phyloP scores from a whole-genome alignment of 2,329 filamentous ascomycete species.

The Cordyceps tenuipes region DNA sequence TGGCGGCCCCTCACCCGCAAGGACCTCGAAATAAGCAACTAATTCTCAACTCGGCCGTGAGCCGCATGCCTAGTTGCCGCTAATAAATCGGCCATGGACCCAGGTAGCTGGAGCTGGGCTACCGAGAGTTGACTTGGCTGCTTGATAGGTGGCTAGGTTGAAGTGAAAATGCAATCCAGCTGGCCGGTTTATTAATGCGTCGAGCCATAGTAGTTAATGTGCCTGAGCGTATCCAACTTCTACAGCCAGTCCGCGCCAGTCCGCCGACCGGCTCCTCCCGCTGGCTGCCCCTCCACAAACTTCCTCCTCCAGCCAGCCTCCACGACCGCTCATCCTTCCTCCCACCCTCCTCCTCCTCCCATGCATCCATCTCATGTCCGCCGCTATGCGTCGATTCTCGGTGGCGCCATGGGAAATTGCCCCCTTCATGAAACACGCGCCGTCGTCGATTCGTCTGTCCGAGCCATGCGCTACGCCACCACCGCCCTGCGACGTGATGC shows the following conservation, averaged over 20 bases:
- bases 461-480: background rate
- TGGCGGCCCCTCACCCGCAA: background rate
- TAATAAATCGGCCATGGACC: too few species aligned
- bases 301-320: too few species aligned
- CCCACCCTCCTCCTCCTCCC: background rate
- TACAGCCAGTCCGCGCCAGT: background rate
- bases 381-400: constrained; percentile 4
- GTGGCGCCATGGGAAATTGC: constrained; percentile 11
- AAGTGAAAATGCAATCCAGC: too few species aligned
- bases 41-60: background rate
- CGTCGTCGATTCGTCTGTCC: constrained; percentile 3
- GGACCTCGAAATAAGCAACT: background rate
- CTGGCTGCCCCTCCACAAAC: background rate
- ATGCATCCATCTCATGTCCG: background rate
- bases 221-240: too few species aligned
- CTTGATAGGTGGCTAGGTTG: too few species aligned
- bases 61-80: background rate
- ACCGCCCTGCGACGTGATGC: background rate
- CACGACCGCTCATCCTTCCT: too few species aligned
- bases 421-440: background rate
- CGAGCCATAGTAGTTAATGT: too few species aligned
- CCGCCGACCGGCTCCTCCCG: background rate
- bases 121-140: too few species aligned
- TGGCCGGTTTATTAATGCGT: too few species aligned
- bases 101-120: too few species aligned